Conservation (phyloP, 2,329 filamentous ascomycete genomes). For the Ustulina deusta region DNA sequence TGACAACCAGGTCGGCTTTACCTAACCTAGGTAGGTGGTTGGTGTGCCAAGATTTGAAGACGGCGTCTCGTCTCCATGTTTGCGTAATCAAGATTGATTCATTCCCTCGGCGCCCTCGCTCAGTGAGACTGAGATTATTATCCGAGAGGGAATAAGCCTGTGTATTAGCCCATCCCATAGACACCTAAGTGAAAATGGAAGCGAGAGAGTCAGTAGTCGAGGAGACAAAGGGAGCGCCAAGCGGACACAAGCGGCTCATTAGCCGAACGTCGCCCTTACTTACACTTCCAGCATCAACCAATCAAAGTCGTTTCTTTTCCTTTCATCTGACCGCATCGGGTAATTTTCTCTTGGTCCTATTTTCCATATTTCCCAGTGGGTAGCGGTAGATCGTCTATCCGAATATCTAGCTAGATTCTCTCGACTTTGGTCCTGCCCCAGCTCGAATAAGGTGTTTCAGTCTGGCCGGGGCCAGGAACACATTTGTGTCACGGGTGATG, state of each 20-base stretch:
- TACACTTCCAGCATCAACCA: constrained; percentile 13
- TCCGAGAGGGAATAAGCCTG: background rate
- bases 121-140: background rate
- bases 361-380: background rate
- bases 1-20: constrained; percentile 13
- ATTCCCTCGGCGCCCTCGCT: background rate
- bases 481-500: background rate
- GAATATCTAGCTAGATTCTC: background rate
- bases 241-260: constrained; percentile 11
- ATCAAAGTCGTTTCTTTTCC: constrained; percentile 19
- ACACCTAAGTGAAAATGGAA: background rate
- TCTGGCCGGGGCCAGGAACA: constrained; percentile 7
- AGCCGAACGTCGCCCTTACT: constrained; percentile 5
- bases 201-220: background rate
- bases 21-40: background rate
- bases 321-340: constrained; percentile 30
- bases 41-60: constrained; percentile 17
- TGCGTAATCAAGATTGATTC: constrained; percentile 9
- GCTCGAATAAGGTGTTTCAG: constrained; percentile 24
- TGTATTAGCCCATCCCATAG: background rate
- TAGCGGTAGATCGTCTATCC: background rate
- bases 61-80: constrained; percentile 5
- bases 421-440: background rate
- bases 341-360: constrained; percentile 13
- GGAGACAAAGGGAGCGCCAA: background rate